Evolutionary conservation across 768 basidiomycete genomes (phyloP), one percentile per base, ranked within the genome.

Genomic region (Amanita rimosa): DNA sequence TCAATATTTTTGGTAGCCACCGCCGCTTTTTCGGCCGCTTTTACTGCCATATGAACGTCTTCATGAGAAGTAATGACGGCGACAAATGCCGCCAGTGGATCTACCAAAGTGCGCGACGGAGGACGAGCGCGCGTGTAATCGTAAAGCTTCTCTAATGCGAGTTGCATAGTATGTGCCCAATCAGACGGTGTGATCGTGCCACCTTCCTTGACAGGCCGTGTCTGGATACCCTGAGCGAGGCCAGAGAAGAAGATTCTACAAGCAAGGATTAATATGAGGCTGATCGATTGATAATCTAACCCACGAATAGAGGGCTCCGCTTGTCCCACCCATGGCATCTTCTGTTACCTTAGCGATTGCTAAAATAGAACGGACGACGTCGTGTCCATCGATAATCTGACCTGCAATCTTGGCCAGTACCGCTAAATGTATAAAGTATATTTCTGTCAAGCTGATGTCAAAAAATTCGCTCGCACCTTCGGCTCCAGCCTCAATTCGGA

Each of bases 51-150:
- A 0, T 59, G 62, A 19, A 81, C 65, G 49, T 73, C 71, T 22
- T 51, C 52, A 3, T 51, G 57, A 11, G 53, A 46, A 8, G 53
- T 46, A 10, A 54, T 53, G 21, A 83, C 67, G 3, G 69, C 62
- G 37, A 85, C 71, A 62, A 95, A 94, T 1, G 87, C 85, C 34
- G 78, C 73, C 17, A 97, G 74, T 6, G 93, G 91, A 65, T 97
- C 93, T n/a, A 97, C 75, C 31, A 97, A 79, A 6, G 93, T 96
- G 57, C 93, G 81, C 2, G 87, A 90, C 3, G 92, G 92, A 2
- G 84, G 83, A 22, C 93, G 81, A 11, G 93, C 93, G 24, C 81
- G 82, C 3, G 92, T 96, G 68, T 95, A 91, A 10, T 77, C 80
- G 64, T 83, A 89, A 34, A 92, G 66, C 53, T 76, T 77, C 17